Percentiles rank a stretch among this genome's conserved stretches.
These are phyloP conservation scores for Apiotrichum siamense DNA, from an alignment of 1,284 basidiomycete genomes.

Conservation along the genomic window DNA sequence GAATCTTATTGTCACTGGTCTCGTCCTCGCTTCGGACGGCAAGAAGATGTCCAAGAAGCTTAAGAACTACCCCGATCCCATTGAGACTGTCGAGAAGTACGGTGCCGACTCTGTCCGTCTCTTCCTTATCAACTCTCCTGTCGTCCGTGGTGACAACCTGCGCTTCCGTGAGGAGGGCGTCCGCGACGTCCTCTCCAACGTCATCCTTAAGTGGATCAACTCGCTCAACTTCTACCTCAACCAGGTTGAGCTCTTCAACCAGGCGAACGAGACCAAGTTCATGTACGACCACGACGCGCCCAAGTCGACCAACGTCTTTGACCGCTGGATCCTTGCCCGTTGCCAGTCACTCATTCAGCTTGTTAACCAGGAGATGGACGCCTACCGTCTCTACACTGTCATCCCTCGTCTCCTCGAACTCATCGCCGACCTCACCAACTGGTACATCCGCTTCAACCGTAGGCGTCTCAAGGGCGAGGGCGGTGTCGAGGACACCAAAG, in stretches of 20 bases:
- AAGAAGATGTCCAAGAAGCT: slow-evolving; percentile 99
- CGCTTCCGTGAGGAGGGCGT: slow-evolving; percentile 98
- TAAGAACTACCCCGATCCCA: slow-evolving; percentile 98
- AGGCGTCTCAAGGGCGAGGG: slow-evolving; percentile 93
- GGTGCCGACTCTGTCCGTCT: slow-evolving; percentile 96
- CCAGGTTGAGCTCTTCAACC: slow-evolving; percentile 84
- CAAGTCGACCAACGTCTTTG: slow-evolving; percentile 92
- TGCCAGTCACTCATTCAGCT: slow-evolving; percentile 94
- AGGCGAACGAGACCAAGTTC: slow-evolving; percentile 73
- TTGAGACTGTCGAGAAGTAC: slow-evolving; percentile 80
- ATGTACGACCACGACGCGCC: slow-evolving; percentile 79
- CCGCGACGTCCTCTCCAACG: slow-evolving; percentile 88
- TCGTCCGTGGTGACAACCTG: slow-evolving; percentile 95
- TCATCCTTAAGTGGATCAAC: slow-evolving; percentile 98
- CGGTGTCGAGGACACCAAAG: slow-evolving; percentile 77
- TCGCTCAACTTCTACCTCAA: slow-evolving; percentile 98
- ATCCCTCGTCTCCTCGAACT: slow-evolving; percentile 89
- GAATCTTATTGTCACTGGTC: slow-evolving; percentile 93
- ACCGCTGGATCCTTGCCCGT: slow-evolving; percentile 93
- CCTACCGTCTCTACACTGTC: slow-evolving; percentile 97
- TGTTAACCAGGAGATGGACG: slow-evolving; percentile 88
- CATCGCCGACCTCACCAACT: slow-evolving; percentile 95
- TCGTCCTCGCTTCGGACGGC: slow-evolving; percentile 94
- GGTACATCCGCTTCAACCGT: slow-evolving; percentile 99
- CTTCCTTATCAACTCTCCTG: slow-evolving; percentile 98